phyloP scores from a whole-genome alignment of 148 eudicot species.

The Suaeda aralocaspica region DNA sequence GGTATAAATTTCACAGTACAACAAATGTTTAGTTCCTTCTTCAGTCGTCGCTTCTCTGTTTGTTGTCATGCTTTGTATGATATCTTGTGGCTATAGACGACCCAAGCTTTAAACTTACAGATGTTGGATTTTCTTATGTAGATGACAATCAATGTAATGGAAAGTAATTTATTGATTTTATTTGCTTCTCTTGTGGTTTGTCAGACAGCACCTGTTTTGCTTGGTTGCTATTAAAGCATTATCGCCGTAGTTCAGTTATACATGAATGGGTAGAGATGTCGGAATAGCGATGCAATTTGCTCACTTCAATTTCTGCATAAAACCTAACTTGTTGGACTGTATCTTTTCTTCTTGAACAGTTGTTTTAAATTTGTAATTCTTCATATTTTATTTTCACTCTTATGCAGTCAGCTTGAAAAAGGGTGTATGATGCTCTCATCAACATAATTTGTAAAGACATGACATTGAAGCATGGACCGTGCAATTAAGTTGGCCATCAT shows the following conservation, averaged over 20 bases:
- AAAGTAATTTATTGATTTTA: background rate
- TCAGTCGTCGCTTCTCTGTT: background rate
- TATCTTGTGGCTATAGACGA: background rate
- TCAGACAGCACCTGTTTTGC: background rate
- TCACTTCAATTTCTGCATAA: background rate
- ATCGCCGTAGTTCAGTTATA: background rate
- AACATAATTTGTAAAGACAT: slow-evolving; percentile 30
- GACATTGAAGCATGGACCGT: slow-evolving; percentile 43
- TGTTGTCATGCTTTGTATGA: background rate
- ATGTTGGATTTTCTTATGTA: background rate
- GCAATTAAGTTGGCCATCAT: slow-evolving; percentile 50
- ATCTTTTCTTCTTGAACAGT: background rate
- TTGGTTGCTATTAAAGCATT: background rate
- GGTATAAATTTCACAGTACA: background rate
- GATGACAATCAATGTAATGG: background rate
- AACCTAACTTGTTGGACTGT: background rate
- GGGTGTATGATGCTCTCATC: slow-evolving; percentile 50
- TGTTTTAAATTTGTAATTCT: no score
- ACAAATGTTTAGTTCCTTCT: background rate
- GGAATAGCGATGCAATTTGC: background rate
- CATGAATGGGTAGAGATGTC: background rate
- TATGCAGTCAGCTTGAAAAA: slow-evolving; percentile 26
- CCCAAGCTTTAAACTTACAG: background rate
- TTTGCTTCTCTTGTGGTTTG: background rate
- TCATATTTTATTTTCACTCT: slow-evolving; percentile 6